Conservation (phyloP, 306 rosid genomes). For the Begonia peltatifolia region DNA sequence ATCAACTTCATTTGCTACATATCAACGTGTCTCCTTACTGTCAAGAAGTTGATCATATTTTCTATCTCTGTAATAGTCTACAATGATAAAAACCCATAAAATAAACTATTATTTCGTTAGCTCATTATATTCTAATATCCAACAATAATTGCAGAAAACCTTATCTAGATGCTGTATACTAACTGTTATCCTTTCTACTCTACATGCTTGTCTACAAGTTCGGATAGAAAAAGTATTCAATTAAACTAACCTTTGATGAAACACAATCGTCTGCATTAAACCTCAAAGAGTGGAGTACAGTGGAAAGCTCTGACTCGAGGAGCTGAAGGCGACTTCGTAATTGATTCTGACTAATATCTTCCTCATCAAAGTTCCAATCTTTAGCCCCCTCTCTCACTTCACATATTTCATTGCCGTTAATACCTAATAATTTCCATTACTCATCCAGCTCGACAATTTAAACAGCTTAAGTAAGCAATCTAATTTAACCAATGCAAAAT, state of each 20-base stretch:
- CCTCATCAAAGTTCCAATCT: constrained; percentile 16
- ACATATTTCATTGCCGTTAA: constrained; percentile 21
- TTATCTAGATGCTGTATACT: no score
- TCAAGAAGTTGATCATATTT: no score
- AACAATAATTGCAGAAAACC: no score
- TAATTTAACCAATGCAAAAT: constrained; percentile 8
- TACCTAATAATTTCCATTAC: constrained; percentile 14
- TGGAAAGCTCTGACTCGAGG: constrained; percentile 56
- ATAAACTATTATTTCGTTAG: no score
- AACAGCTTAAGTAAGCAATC: constrained; percentile 30
- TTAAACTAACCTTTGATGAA: constrained; percentile 21
- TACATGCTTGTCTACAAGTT: background rate
- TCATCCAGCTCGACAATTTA: constrained; percentile 31
- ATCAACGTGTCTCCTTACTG: no score
- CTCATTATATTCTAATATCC: no score
- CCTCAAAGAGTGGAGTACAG: constrained; percentile 38
- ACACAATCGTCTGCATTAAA: constrained; percentile 19
- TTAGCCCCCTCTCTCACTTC: constrained; percentile 14
- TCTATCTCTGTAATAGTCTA: no score
- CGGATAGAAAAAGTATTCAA: background rate
- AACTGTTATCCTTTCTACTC: no score
- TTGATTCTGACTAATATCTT: constrained; percentile 23
- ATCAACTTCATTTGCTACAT: no score
- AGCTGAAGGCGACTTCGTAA: constrained; percentile 35
- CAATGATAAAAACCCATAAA: no score